Conservation (phyloP, 1,284 basidiomycete genomes). For the Sutorius eximius region DNA sequence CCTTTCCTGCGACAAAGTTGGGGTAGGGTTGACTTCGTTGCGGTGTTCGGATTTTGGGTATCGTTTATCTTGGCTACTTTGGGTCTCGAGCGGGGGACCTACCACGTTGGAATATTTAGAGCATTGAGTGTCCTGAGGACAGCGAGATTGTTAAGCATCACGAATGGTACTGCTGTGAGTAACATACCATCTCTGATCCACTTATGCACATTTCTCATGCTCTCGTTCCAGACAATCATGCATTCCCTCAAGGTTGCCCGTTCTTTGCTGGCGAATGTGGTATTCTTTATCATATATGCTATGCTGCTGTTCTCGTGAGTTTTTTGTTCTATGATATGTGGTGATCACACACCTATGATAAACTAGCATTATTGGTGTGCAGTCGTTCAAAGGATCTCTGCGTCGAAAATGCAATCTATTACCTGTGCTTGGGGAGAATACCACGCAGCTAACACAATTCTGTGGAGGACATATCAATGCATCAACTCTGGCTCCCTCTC, state of each 20-base stretch:
- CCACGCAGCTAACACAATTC: conserved; percentile 51
- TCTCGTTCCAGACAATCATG: conserved; percentile 75
- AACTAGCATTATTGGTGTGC: conserved; percentile 83
- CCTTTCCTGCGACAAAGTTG: conserved; percentile 94
- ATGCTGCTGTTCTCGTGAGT: conserved; percentile 85
- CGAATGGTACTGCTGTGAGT: conserved; percentile 86
- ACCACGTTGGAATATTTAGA: conserved; percentile 87
- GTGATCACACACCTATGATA: conserved; percentile 1
- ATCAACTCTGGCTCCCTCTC: conserved; percentile 43
- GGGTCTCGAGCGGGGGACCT: conserved; percentile 62
- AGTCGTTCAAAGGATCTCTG: conserved; percentile 85
- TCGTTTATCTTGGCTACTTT: conserved; percentile 68
- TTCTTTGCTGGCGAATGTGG: conserved; percentile 85
- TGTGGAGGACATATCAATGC: conserved; percentile 83
- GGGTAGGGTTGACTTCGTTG: conserved; percentile 89
- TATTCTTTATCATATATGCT: conserved; percentile 91
- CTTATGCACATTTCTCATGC: conserved; percentile 2
- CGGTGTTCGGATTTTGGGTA: conserved; percentile 83
- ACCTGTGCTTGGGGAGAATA: conserved; percentile 50
- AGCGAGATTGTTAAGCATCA: conserved; percentile 83
- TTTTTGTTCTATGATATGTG: neutral
- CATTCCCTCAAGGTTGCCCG: conserved; percentile 89
- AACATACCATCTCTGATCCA: neutral
- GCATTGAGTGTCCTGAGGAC: conserved; percentile 88
- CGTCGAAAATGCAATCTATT: conserved; percentile 62